Percentiles rank a stretch among this genome's conserved stretches.
These are phyloP conservation scores for Lachnellula occidentalis DNA, from an alignment of 2,329 filamentous ascomycete species.

Conservation along the genomic window DNA sequence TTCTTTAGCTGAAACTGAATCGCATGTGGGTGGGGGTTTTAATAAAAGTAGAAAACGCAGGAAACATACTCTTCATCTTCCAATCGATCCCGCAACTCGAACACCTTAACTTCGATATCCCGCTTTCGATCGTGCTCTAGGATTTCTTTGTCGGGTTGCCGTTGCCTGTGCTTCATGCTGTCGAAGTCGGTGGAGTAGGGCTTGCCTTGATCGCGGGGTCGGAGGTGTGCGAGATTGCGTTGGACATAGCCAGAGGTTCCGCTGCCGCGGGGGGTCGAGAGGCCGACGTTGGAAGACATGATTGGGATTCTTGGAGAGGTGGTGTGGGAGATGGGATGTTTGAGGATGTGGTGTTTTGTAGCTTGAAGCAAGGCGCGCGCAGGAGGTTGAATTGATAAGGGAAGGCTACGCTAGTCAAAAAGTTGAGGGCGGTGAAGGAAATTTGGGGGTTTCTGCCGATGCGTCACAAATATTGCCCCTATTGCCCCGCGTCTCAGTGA, in stretches of 20 bases:
- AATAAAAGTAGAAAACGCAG: neutral
- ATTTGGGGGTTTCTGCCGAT: neutral
- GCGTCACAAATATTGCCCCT: neutral
- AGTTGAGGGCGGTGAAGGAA: slow-evolving; percentile 11
- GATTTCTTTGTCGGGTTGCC: slow-evolving; percentile 86
- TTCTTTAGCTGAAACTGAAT: too few relatives aligned
- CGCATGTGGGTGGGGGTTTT: too few relatives aligned
- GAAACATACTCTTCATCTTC: slow-evolving; percentile 73
- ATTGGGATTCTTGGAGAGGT: slow-evolving; percentile 30
- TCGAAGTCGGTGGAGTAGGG: slow-evolving; percentile 69
- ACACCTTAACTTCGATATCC: slow-evolving; percentile 86
- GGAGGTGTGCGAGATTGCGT: slow-evolving; percentile 85
- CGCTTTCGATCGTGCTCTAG: slow-evolving; percentile 90
- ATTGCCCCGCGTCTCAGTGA: slow-evolving; percentile 7
- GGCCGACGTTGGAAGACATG: slow-evolving; percentile 98
- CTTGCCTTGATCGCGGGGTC: slow-evolving; percentile 61
- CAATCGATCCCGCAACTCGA: slow-evolving; percentile 83
- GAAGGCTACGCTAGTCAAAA: neutral
- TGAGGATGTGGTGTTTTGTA: too few relatives aligned
- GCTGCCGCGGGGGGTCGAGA: slow-evolving; percentile 87
- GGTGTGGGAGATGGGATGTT: neutral
- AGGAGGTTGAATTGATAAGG: too few relatives aligned
- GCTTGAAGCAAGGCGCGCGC: too few relatives aligned
- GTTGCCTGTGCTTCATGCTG: slow-evolving; percentile 65
- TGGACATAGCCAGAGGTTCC: slow-evolving; percentile 98